Conservation (phyloP, 2,329 filamentous ascomycete species). For the Cladobotryum protrusum region DNA sequence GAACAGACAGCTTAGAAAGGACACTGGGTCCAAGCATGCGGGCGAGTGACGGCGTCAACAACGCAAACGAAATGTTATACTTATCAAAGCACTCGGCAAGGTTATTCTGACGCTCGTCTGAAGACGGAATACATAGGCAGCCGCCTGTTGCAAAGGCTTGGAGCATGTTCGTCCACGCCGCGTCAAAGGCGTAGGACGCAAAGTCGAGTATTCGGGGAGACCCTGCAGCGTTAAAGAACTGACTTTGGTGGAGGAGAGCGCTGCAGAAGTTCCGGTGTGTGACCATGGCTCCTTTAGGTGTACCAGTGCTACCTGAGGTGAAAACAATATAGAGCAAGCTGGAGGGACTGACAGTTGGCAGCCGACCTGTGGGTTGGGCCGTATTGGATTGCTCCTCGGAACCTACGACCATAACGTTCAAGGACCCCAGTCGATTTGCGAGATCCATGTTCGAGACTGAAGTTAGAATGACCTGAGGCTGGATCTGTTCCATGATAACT, state of each 20-base stretch:
- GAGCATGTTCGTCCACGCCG: no score
- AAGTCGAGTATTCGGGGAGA: slow-evolving; percentile 14
- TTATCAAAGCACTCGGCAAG: slow-evolving; percentile 5
- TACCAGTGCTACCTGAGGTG: slow-evolving; percentile 46
- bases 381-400: neutral
- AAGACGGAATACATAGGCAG: slow-evolving; percentile 17
- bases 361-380: no score
- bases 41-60: slow-evolving; percentile 10
- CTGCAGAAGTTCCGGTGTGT: neutral
- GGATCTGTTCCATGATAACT: neutral
- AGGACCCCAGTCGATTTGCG: no score
- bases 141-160: slow-evolving; percentile 10
- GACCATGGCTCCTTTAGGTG: slow-evolving; percentile 40
- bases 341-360: neutral
- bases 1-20: slow-evolving; percentile 5
- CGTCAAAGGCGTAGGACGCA: slow-evolving; percentile 4
- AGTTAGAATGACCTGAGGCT: no score
- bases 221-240: neutral
- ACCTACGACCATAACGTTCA: no score
- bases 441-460: no score
- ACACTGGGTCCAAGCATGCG: slow-evolving; percentile 7
- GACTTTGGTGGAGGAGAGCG: neutral
- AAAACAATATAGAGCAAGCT: slow-evolving; percentile 35
- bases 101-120: slow-evolving; percentile 12
- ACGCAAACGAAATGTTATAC: neutral